These are phyloP conservation scores for Aspergillus pseudoterreus DNA, from an alignment of 2,329 filamentous ascomycete species.

Conservation along the genomic window DNA sequence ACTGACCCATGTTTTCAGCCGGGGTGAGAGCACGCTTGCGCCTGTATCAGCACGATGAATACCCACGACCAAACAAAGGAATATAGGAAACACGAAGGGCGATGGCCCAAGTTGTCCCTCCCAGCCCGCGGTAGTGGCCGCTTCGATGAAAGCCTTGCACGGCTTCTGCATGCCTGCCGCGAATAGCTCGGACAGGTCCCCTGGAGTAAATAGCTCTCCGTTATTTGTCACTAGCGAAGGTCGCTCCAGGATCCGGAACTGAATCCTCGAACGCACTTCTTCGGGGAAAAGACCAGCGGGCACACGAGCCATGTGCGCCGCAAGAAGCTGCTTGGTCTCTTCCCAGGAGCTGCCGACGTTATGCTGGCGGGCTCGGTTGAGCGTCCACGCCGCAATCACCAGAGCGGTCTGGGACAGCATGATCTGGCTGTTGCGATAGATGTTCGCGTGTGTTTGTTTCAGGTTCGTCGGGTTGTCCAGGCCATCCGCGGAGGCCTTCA, in stretches of 20 bases:
- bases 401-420: conserved; percentile 37
- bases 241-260: conserved; percentile 29
- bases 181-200: conserved; percentile 28
- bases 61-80: conserved; percentile 32
- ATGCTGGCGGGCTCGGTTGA: conserved; percentile 32
- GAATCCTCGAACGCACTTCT: conserved; percentile 26
- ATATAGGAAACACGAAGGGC: conserved; percentile 28
- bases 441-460: conserved; percentile 40
- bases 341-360: conserved; percentile 21
- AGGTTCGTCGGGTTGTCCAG: conserved; percentile 31
- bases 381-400: conserved; percentile 37
- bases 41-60: conserved; percentile 15
- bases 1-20: conserved; percentile 33
- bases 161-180: conserved; percentile 23
- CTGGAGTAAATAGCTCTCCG: conserved; percentile 35
- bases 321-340: conserved; percentile 25
- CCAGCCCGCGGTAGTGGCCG: conserved; percentile 17
- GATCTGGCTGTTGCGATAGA: conserved; percentile 42
- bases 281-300: conserved; percentile 26
- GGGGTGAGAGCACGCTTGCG: conserved; percentile 23
- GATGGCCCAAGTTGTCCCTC: conserved; percentile 15
- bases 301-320: conserved; percentile 28
- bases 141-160: conserved; percentile 21
- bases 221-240: conserved; percentile 30
- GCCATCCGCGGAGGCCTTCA: conserved; percentile 28